These are phyloP conservation scores for Pyrus bretschneideri DNA, from an alignment of 306 rosid genomes.

Conservation along the genomic window DNA sequence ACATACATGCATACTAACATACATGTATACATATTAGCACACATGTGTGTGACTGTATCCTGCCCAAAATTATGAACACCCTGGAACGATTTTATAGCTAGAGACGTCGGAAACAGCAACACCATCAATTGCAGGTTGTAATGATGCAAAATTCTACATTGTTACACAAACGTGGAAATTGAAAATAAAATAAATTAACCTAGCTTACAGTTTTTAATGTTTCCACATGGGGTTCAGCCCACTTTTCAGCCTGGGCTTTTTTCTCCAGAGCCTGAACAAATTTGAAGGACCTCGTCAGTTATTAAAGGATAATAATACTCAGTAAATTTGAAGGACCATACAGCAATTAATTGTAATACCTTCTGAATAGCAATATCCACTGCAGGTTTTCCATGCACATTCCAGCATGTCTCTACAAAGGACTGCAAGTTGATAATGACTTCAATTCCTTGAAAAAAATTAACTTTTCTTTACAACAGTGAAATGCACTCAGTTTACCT, in stretches of 20 bases:
- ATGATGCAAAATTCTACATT: background rate
- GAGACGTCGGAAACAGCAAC: background rate
- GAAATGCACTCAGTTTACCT: conserved; percentile 41
- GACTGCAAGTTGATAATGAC: conserved; percentile 37
- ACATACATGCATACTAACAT: background rate
- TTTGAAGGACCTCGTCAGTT: conserved; percentile 6
- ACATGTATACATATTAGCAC: background rate
- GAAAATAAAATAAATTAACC: conserved; percentile 1
- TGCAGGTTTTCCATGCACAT: conserved; percentile 70
- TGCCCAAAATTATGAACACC: background rate
- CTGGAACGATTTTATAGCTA: background rate
- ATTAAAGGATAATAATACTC: background rate
- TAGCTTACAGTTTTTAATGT: conserved; percentile 69
- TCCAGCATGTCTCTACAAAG: conserved; percentile 49
- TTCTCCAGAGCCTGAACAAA: conserved; percentile 59
- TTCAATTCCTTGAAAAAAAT: conserved; percentile 16
- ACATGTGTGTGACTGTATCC: background rate
- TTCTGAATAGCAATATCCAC: conserved; percentile 48
- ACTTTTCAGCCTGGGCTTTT: conserved; percentile 67
- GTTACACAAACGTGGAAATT: conserved; percentile 9
- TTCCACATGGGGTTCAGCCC: conserved; percentile 87
- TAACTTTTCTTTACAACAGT: background rate
- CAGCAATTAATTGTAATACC: conserved; percentile 40
- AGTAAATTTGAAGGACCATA: conserved; percentile 3
- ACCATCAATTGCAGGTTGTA: background rate